Conservation (phyloP, 2,329 filamentous ascomycete species). For the Fonsecaea erecta region DNA sequence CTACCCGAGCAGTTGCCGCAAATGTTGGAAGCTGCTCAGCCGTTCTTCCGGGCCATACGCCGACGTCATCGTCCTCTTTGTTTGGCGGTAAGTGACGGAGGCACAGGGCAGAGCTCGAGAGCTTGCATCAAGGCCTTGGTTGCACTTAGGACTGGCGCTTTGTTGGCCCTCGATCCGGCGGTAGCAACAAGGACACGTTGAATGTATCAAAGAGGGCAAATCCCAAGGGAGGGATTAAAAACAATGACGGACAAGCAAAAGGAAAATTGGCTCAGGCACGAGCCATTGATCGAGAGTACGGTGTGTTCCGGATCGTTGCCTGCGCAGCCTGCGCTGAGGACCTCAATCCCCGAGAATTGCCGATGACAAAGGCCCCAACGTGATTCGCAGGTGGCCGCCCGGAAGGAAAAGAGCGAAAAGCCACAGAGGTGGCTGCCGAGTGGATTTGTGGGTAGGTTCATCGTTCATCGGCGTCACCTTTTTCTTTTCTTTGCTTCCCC, state of each 20-base stretch:
- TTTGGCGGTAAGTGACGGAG: not conserved
- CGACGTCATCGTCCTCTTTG: not conserved
- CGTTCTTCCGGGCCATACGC: not conserved
- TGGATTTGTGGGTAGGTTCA: not conserved
- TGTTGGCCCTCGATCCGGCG: not conserved
- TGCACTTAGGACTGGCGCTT: not conserved
- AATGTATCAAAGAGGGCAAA: not conserved
- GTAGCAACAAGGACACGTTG: not conserved
- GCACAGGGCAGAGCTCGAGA: not conserved
- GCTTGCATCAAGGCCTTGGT: not conserved
- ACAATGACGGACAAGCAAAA: not conserved
- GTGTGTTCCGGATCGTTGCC: not conserved
- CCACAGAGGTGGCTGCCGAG: constrained; percentile 3
- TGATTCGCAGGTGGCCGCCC: constrained; percentile 14
- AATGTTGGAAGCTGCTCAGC: not conserved
- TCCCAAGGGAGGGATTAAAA: not conserved
- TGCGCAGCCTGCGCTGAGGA: not conserved
- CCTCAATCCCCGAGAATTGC: constrained; percentile 7
- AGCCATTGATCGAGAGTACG: not conserved
- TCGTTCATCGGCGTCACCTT: constrained; percentile 17
- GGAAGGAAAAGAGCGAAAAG: not conserved
- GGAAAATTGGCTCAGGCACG: constrained; percentile 6
- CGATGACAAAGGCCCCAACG: constrained; percentile 15
- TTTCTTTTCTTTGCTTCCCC: constrained; percentile 25
- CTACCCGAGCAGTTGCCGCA: not conserved